Percentiles rank a stretch among this genome's conserved stretches.
Conservation (phyloP, 2,329 filamentous ascomycete species). For the Colletotrichum sansevieriae region DNA sequence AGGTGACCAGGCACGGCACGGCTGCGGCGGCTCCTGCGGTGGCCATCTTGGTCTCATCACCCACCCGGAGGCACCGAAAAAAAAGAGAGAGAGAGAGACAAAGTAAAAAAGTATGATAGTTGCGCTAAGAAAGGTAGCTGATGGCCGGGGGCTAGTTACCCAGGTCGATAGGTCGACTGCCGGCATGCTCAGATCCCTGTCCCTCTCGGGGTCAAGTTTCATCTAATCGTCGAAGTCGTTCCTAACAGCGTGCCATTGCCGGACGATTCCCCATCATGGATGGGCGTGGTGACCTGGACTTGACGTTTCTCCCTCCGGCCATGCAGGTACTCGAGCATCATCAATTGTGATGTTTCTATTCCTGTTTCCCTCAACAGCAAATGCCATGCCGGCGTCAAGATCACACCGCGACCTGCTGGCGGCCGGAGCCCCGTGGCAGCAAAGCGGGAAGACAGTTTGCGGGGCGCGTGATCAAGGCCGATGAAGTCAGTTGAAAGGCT, state of each 20-base stretch:
- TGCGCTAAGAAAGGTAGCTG: slow-evolving; percentile 19
- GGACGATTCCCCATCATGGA: slow-evolving; percentile 30
- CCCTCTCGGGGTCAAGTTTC: slow-evolving; percentile 36
- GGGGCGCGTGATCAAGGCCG: slow-evolving; percentile 5
- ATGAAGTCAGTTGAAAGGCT: slow-evolving; percentile 31
- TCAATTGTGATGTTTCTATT: slow-evolving; percentile 40
- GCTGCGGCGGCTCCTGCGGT: slow-evolving; percentile 27
- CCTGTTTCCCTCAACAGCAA: slow-evolving; percentile 24
- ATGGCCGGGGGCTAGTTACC: neutral
- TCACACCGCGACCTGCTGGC: slow-evolving; percentile 17
- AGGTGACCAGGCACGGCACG: slow-evolving; percentile 28
- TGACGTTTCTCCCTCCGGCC: slow-evolving; percentile 26
- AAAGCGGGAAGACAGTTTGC: slow-evolving; percentile 8
- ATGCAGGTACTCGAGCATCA: slow-evolving; percentile 29
- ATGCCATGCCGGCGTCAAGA: slow-evolving; percentile 32
- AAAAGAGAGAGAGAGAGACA: neutral
- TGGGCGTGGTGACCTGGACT: slow-evolving; percentile 25
- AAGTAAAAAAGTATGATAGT: slow-evolving; percentile 6
- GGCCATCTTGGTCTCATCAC: slow-evolving; percentile 22
- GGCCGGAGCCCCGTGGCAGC: slow-evolving; percentile 30
- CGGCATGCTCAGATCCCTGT: slow-evolving; percentile 36
- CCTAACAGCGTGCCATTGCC: slow-evolving; percentile 37
- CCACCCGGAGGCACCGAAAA: slow-evolving; percentile 8
- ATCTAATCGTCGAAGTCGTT: slow-evolving; percentile 39
- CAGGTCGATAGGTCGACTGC: slow-evolving; percentile 30